Evolutionary conservation across 2,329 filamentous ascomycete species (phyloP).

Genomic region (Pyrenophora graminea): DNA sequence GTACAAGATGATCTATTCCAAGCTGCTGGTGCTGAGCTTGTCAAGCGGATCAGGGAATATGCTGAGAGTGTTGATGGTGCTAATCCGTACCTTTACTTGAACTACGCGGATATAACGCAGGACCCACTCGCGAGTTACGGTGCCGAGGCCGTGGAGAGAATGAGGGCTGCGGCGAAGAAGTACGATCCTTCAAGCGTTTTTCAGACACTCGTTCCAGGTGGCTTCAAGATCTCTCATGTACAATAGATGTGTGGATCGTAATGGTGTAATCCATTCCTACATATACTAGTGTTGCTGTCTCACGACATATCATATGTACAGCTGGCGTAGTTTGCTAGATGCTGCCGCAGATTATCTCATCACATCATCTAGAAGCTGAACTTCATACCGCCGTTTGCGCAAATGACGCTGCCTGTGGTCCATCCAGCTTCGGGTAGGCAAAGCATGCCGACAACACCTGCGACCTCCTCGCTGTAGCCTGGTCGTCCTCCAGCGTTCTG

Average conservation of each 20-base stretch:
- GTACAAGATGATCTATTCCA: conserved; percentile 28
- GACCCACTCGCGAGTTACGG: conserved; percentile 31
- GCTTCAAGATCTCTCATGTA: conserved; percentile 35
- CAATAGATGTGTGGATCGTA: background rate
- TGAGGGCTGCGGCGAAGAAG: conserved; percentile 25
- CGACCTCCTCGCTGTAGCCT: conserved; percentile 72
- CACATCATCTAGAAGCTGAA: conserved; percentile 31
- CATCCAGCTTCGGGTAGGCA: conserved; percentile 72
- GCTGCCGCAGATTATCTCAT: background rate
- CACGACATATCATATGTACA: too few relatives aligned
- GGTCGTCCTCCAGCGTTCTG: conserved; percentile 56
- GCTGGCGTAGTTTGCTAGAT: too few relatives aligned
- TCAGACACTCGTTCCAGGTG: conserved; percentile 31
- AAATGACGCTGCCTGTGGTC: conserved; percentile 79
- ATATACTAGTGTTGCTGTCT: too few relatives aligned
- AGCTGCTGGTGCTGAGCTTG: conserved; percentile 18
- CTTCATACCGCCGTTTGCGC: conserved; percentile 76
- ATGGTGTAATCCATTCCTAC: too few relatives aligned
- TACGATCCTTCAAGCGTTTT: conserved; percentile 32
- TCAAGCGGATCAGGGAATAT: conserved; percentile 21
- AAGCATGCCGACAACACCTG: conserved; percentile 76
- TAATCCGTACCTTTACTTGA: conserved; percentile 38
- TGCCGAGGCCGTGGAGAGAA: conserved; percentile 20
- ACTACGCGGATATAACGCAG: conserved; percentile 36
- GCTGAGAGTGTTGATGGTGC: conserved; percentile 25